phyloP scores from a whole-genome alignment of 306 rosid species.

The Mimosa bimucronata region DNA sequence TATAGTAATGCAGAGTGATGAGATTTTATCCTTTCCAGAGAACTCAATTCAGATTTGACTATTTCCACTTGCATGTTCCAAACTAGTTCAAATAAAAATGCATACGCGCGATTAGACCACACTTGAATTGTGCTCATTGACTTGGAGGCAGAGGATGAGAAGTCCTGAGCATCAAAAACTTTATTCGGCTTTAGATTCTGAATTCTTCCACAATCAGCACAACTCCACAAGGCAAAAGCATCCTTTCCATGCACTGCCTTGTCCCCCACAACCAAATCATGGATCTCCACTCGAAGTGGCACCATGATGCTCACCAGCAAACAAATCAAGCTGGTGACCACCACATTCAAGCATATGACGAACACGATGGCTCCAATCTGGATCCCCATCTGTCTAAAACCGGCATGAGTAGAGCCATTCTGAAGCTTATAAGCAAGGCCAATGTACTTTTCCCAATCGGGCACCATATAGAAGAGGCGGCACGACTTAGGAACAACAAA shows the following conservation, averaged over 20 bases:
- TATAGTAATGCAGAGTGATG: neutral
- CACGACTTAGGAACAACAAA: conserved; percentile 56
- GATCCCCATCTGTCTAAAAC: conserved; percentile 49
- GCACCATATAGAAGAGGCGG: conserved; percentile 54
- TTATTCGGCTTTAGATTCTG: conserved; percentile 36
- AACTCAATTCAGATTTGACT: neutral
- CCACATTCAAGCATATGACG: conserved; percentile 42
- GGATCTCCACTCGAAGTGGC: conserved; percentile 43
- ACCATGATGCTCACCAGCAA: conserved; percentile 41
- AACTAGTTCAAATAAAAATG: neutral
- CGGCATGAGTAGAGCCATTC: conserved; percentile 39
- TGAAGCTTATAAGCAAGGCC: conserved; percentile 56
- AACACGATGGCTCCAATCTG: conserved; percentile 50
- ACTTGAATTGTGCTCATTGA: conserved; percentile 42
- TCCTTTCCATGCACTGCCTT: conserved; percentile 55
- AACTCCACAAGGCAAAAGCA: conserved; percentile 45
- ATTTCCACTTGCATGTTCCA: neutral
- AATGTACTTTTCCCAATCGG: conserved; percentile 59
- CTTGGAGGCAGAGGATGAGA: conserved; percentile 30
- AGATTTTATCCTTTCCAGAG: neutral
- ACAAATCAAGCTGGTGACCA: conserved; percentile 48
- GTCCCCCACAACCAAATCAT: conserved; percentile 47
- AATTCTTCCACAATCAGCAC: conserved; percentile 7
- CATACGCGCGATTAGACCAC: conserved; percentile 19
- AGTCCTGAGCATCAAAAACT: conserved; percentile 42